Evolutionary conservation across 2,329 filamentous ascomycete species (phyloP).

Genomic region (Trichoderma oligosporum): DNA sequence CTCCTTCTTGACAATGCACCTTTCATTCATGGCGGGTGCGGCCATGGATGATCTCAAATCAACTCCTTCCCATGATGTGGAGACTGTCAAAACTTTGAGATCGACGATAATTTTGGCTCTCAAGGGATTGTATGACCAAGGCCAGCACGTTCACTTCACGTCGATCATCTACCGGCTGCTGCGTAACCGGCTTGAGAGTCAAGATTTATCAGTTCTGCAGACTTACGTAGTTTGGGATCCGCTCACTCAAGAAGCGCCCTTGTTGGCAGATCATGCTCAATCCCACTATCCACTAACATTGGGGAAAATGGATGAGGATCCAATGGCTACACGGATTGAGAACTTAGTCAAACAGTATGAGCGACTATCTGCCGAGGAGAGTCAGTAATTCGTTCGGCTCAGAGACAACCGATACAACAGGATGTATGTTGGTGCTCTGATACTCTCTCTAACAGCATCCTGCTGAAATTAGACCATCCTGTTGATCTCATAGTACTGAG

Average conservation of each 20-base stretch:
- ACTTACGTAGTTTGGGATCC: slow-evolving; percentile 9
- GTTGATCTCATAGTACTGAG: too few relatives aligned
- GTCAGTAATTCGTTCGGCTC: not conserved
- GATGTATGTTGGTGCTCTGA: too few relatives aligned
- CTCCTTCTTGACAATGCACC: slow-evolving; percentile 8
- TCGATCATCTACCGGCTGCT: slow-evolving; percentile 10
- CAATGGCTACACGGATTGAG: not conserved
- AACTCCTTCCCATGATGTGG: not conserved
- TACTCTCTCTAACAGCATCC: too few relatives aligned
- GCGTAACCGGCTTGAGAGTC: not conserved
- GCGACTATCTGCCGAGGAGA: not conserved
- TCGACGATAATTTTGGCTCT: slow-evolving; percentile 13
- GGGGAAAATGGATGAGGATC: not conserved
- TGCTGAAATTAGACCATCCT: too few relatives aligned
- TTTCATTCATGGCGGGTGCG: slow-evolving; percentile 4
- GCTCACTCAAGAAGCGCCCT: not conserved
- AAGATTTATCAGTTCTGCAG: not conserved
- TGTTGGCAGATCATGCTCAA: slow-evolving; percentile 3
- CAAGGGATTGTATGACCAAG: slow-evolving; percentile 17
- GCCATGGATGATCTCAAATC: slow-evolving; percentile 3
- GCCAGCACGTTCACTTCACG: slow-evolving; percentile 10
- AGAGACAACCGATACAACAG: too few relatives aligned
- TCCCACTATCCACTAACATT: slow-evolving; percentile 7
- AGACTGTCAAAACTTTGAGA: not conserved
- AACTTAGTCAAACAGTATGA: slow-evolving; percentile 5